Conservation (phyloP, 257 asterid genomes). For the Mentha longifolia region DNA sequence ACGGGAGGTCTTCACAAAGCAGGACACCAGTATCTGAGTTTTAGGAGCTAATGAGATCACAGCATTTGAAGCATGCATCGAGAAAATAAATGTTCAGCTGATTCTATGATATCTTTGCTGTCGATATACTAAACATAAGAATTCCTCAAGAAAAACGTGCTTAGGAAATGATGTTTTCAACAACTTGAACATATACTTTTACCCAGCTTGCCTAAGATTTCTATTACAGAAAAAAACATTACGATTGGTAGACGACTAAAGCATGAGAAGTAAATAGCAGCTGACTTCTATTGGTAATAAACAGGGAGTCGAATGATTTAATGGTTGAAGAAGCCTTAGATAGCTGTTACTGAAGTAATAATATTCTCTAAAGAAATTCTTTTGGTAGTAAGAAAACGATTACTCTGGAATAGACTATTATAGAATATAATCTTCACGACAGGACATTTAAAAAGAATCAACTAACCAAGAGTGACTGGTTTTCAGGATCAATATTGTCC, state of each 20-base stretch:
- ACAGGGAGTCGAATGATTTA: slow-evolving; percentile 13
- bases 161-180: slow-evolving; percentile 3
- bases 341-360: background rate
- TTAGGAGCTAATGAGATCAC: slow-evolving; percentile 32
- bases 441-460: slow-evolving; percentile 30
- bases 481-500: slow-evolving; percentile 72
- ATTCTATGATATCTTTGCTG: slow-evolving; percentile 3
- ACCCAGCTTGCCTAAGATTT: slow-evolving; percentile 7
- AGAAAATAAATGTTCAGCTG: slow-evolving; percentile 25
- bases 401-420: background rate
- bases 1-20: slow-evolving; percentile 98
- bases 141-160: background rate
- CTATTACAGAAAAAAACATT: background rate
- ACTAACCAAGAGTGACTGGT: slow-evolving; percentile 88
- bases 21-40: slow-evolving; percentile 83
- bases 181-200: background rate
- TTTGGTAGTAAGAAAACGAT: background rate
- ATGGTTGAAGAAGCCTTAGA: background rate
- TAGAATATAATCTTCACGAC: background rate
- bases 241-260: background rate
- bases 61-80: slow-evolving; percentile 17
- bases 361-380: background rate
- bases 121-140: slow-evolving; percentile 16
- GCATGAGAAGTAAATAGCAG: background rate
- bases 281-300: background rate